Evolutionary conservation across 805 yeast species (phyloP), one percentile per base, ranked within the genome.

Genomic region (Wickerhamiella occidentalis): DNA sequence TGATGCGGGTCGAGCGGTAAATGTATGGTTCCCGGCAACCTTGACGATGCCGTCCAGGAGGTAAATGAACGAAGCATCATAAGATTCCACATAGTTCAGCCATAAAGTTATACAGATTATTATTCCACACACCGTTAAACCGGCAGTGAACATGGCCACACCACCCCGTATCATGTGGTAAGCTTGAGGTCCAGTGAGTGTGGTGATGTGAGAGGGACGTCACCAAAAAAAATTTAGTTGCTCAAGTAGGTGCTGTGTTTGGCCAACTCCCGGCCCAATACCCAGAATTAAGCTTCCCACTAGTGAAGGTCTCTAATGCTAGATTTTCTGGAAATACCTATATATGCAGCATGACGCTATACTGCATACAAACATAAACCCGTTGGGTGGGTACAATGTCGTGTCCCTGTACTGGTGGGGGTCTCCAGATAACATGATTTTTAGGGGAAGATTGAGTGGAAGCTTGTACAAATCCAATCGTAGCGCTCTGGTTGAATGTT

Each of bases 1-100:
- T 15, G 67, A 63, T 7, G 70, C 70, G 19, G 68, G 69, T 13
- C 69, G 56, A 3, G 68, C 70, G 4, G 42, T 17, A n/a, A 50
- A 41, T 35, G 42, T 36, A 15, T 35, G 28, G 44, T 40, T 42
- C 13, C 28, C 22, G 38, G 29, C 40, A 13, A 42, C 46, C 7
- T 22, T 30, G 17, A 48, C 47, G 18, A 42, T 29, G 17, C 47
- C 51, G 35, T 43, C 47, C 17, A 48, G 25, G 15, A 48, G 40
- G 38, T 48, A 48, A n/a, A 42, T 17, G 18, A 48, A 43, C 1
- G 45, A 42, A 17, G 47, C 29, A 21, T 37, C 44, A 12, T 23
- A 22, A 3, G 30, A 23, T 6, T 15, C 30, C 17, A 15, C 17
- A 23, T 23, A 40, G n/a, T 40, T 40, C 11, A 40, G 30, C 44